phyloP scores from a whole-genome alignment of 2,329 filamentous ascomycete species.

The Tothia fuscella region DNA sequence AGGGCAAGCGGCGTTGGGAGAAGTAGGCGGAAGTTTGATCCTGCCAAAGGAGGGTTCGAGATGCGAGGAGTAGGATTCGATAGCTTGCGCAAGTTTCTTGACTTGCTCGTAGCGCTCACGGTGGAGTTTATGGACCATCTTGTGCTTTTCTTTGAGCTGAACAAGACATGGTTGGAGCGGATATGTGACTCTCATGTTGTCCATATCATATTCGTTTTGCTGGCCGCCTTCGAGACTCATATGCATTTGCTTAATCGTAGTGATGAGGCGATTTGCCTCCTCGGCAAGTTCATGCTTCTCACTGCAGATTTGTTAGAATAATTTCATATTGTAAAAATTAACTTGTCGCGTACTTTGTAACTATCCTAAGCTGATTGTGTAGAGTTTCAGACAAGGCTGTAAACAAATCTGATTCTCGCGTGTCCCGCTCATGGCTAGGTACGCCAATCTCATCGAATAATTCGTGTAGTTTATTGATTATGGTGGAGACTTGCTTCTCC shows the following conservation, averaged over 20 bases:
- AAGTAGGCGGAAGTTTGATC: conserved; percentile 73
- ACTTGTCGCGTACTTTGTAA: conserved; percentile 46
- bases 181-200: conserved; percentile 66
- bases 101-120: conserved; percentile 91
- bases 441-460: conserved; percentile 97
- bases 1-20: conserved; percentile 55
- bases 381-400: conserved; percentile 82
- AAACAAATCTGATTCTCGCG: conserved; percentile 86
- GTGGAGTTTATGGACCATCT: conserved; percentile 67
- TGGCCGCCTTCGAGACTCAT: conserved; percentile 68
- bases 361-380: conserved; percentile 75
- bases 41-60: conserved; percentile 81
- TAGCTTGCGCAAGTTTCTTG: conserved; percentile 84
- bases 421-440: conserved; percentile 82
- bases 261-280: conserved; percentile 76
- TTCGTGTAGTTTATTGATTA: conserved; percentile 83
- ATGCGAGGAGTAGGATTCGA: conserved; percentile 93
- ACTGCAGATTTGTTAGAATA: conserved; percentile 22
- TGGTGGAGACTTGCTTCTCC: conserved; percentile 87
- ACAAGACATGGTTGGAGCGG: conserved; percentile 73
- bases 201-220: conserved; percentile 50
- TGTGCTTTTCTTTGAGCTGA: conserved; percentile 73
- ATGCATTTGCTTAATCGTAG: conserved; percentile 87
- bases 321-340: background rate
- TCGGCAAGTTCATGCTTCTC: conserved; percentile 90